Evolutionary conservation across 192 early-diverging fungal genomes (phyloP), one percentile per base, ranked within the genome.

Genomic region (Coemansia sp.): DNA sequence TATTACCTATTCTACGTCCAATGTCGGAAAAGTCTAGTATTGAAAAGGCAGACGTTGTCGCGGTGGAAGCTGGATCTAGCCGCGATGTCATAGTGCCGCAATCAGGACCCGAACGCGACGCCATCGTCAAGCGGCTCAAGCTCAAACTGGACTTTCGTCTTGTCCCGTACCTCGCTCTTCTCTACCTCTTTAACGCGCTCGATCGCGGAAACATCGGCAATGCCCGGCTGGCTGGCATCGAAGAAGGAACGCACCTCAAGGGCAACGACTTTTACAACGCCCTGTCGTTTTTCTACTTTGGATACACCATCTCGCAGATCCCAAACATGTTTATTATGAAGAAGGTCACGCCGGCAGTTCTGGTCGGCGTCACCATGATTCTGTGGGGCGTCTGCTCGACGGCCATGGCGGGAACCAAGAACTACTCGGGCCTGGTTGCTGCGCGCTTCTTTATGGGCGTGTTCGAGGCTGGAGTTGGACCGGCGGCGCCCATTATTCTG

Each of bases 251-350:
- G 22, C 60, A 85, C 57, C 71, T 90, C 12, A 65, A 65, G 23
- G 75, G 85, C 66, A 77, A 74, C 32, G 53, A 77, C 22, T 75
- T 74, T 59, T 82, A 71, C 67, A 79, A 73, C 43, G 78, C 69
- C 4, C 73, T 83, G 29, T 80, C 74, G 32, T 63, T 80, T 48
- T 85, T 84, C 74, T 83, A 79, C 32, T 58, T 83, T 58, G 76
- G 71, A 4, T 88, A 92, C 73, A 86, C 89, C 45, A 54, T 91
- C 32, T 92, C 88, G 58, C 90, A 94, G 70, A 77, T 94, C 8
- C 92, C 91, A 5, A 88, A 88, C 47, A 94, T 92, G 81, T 77
- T 89, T 54, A 70, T 91, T 14, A 66, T 93, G 54, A 89, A 88
- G 18, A 82, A 78, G 5, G 66, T 87, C 41, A 81, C 80, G n/a